A percentile compares a stretch with the other conserved stretches of the same genome.
phyloP scores from a whole-genome alignment of 2,329 filamentous ascomycete species.

The Fusarium multiceps region DNA sequence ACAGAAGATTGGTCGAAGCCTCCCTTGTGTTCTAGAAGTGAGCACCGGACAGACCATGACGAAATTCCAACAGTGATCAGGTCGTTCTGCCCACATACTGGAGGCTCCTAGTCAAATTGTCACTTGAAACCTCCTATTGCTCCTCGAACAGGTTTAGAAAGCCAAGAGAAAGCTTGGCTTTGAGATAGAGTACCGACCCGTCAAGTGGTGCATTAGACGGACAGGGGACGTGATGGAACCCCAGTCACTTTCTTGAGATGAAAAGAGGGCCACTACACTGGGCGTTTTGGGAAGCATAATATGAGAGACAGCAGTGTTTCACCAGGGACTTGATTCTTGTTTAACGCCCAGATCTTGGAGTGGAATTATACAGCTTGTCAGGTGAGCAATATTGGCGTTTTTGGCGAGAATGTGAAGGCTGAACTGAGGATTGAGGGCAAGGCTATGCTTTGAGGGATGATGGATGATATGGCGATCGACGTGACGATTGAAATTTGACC shows the following conservation, averaged over 20 bases:
- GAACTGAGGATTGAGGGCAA: background rate
- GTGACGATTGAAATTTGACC: slow-evolving; percentile 48
- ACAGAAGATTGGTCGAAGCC: background rate
- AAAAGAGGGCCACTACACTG: slow-evolving; percentile 31
- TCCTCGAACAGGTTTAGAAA: background rate
- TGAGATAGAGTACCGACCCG: slow-evolving; percentile 33
- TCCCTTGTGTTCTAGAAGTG: slow-evolving; percentile 6
- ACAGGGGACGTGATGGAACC: slow-evolving; percentile 17
- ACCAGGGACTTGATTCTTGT: slow-evolving; percentile 16
- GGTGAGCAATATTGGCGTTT: background rate
- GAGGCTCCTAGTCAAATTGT: background rate
- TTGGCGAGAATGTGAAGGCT: slow-evolving; percentile 10
- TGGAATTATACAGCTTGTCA: background rate
- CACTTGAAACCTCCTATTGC: slow-evolving; percentile 33
- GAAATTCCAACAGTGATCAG: background rate
- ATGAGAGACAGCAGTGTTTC: slow-evolving; percentile 29
- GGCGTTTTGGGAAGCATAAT: background rate
- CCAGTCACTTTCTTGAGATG: slow-evolving; percentile 11
- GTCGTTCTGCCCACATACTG: background rate
- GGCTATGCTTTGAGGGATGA: slow-evolving; percentile 2
- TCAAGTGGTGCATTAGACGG: slow-evolving; percentile 12
- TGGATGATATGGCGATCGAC: slow-evolving; percentile 29
- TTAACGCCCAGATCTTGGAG: slow-evolving; percentile 10
- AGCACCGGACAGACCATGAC: background rate
- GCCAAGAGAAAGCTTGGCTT: slow-evolving; percentile 33